Evolutionary conservation across 345 rosid species (phyloP), one percentile per base, ranked within the genome.

Genomic region (Lenwebbia sp.): DNA sequence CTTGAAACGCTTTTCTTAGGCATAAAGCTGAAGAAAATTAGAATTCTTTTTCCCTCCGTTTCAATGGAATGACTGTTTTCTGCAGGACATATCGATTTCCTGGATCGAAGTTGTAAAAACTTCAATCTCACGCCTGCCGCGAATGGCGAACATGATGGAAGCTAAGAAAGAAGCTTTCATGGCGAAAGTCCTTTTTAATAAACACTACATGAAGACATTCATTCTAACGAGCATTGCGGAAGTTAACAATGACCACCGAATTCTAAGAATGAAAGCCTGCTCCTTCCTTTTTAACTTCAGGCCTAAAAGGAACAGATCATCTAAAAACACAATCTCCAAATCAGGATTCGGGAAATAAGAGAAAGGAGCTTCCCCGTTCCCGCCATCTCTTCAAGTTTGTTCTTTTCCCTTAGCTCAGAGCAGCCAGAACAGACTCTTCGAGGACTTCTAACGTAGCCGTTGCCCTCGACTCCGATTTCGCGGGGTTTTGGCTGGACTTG

Each of bases 401-500:
- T 1, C 78, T 33, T 44, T 70, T 70, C 25, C 13, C 47, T 19
- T 37, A 70, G 47, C 47, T 70, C 23, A 37, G 78, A 70, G 78
- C 78, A 33, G 78, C 78, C 78, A 70, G 78, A 70, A 70, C 78
- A 37, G 78, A 70, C 25, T 70, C 47, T 70, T 70, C 47, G 12
- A 70, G 47, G 47, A 70, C 47, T 70, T 70, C 78, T 19, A 70
- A 19, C 21, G 78, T 70, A 70, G 78, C 10, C 78, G 19, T 17
- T 37, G 78, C 37, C 78, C 78, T 37, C 26, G 99, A 99, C 4
- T 98, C 99, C 2, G 99, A 96, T 84, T 97, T 94, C 1, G 99
- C 96, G 0, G 98, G 99, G 86, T 97, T 97, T 85, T 89, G 90
- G 82, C 98, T 93, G 17, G 87, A 92, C 93, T 97, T 97, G 82